Evolutionary conservation across 768 basidiomycete species (phyloP).

Genomic region (Tulasnella sp.): DNA sequence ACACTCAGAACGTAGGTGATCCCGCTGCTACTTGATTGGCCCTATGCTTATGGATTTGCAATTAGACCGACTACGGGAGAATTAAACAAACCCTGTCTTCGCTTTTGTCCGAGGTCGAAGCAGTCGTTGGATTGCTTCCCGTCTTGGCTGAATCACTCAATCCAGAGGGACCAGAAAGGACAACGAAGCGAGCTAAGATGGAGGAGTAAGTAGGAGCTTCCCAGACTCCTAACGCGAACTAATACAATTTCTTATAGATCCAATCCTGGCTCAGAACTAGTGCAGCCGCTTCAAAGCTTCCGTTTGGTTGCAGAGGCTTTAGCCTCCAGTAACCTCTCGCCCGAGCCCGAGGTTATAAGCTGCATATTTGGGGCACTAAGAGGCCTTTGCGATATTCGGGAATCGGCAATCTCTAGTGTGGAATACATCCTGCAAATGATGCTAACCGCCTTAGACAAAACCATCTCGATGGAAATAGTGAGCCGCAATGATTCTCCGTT

Average conservation of each 20-base stretch:
- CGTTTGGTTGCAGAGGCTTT: slow-evolving; percentile 51
- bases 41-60: not conserved
- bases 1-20: not conserved
- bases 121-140: not conserved
- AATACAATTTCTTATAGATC: not conserved
- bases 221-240: not conserved
- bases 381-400: slow-evolving; percentile 55
- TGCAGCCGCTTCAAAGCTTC: not conserved
- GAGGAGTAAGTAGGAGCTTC: slow-evolving; percentile 44
- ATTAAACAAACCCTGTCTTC: not conserved
- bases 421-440: slow-evolving; percentile 78
- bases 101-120: not conserved
- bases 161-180: slow-evolving; percentile 39
- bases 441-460: slow-evolving; percentile 73
- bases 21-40: too few species aligned
- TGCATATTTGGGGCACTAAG: slow-evolving; percentile 68
- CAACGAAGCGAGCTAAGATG: slow-evolving; percentile 61
- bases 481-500: slow-evolving; percentile 28
- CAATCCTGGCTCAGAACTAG: not conserved
- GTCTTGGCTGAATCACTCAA: not conserved
- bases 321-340: slow-evolving; percentile 58
- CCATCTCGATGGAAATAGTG: slow-evolving; percentile 55
- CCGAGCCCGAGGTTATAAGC: slow-evolving; percentile 66
- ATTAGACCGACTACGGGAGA: not conserved
- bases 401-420: slow-evolving; percentile 57